Percentiles rank a stretch among this genome's conserved stretches.
These are phyloP conservation scores for Xylariaceae sp. DNA, from an alignment of 2,329 filamentous ascomycete genomes.

Conservation along the genomic window DNA sequence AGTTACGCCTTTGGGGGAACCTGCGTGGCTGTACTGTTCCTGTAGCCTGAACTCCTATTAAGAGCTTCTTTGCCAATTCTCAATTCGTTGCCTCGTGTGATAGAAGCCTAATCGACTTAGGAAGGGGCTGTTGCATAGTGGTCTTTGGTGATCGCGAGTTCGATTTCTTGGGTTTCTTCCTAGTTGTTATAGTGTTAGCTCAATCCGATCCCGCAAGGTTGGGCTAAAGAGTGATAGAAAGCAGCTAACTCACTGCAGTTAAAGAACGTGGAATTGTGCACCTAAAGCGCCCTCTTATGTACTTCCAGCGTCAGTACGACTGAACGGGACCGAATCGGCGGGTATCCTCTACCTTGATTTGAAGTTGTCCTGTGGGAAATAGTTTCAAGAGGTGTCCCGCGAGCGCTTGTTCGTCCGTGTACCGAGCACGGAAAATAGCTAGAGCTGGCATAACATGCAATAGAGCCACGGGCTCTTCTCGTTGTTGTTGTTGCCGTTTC, in stretches of 20 bases:
- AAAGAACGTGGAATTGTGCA: conserved; percentile 11
- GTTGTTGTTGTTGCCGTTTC: no score
- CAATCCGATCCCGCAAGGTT: neutral
- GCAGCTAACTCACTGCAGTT: conserved; percentile 2
- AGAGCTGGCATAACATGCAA: conserved; percentile 2
- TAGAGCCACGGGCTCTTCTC: no score
- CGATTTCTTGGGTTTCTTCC: conserved; percentile 9
- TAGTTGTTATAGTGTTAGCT: neutral
- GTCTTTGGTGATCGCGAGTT: conserved; percentile 2
- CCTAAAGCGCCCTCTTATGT: conserved; percentile 11
- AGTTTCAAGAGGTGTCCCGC: neutral
- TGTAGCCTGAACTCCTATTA: neutral
- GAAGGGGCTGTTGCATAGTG: neutral
- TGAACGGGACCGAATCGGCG: neutral
- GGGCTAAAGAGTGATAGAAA: neutral
- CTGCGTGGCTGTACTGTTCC: no score
- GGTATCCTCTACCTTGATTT: conserved; percentile 9
- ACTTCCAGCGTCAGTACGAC: neutral
- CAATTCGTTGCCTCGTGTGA: neutral
- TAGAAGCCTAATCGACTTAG: no score
- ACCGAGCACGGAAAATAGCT: conserved; percentile 12
- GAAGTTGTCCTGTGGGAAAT: neutral
- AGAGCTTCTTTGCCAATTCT: neutral
- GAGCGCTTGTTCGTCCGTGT: conserved; percentile 10
- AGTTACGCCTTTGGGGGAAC: no score